These are phyloP conservation scores for Mortierella sp. DNA, from an alignment of 371 early-diverging fungal species.

Conservation along the genomic window DNA sequence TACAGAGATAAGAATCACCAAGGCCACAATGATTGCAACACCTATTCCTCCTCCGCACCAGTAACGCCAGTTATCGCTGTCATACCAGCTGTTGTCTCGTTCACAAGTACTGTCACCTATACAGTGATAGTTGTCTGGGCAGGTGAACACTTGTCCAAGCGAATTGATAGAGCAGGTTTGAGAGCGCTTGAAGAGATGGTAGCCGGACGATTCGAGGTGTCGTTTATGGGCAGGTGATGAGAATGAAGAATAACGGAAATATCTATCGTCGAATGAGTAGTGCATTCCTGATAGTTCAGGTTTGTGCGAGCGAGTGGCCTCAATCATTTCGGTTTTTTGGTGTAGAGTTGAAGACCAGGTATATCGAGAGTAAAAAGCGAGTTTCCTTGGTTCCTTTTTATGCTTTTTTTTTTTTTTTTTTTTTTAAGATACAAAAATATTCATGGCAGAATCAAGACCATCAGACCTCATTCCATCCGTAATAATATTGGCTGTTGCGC, in stretches of 20 bases:
- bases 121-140: not conserved
- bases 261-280: not conserved
- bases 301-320: not conserved
- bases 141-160: not conserved
- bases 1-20: not conserved
- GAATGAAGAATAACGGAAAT: not conserved
- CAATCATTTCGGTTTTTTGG: no score
- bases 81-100: not conserved
- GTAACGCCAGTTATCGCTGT: not conserved
- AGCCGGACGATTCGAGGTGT: not conserved
- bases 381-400: no score
- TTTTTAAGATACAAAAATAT: no score
- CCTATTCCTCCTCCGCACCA: constrained; percentile 12
- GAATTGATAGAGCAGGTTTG: not conserved
- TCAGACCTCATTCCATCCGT: no score
- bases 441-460: no score
- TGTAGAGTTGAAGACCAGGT: no score
- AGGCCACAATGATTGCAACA: not conserved
- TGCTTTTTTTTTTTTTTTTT: no score
- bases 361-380: no score
- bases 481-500: no score
- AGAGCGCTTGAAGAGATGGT: not conserved
- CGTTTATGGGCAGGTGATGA: not conserved
- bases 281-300: not conserved
- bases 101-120: not conserved